Evolutionary conservation across 805 yeast species (phyloP).

Genomic region (Suhomyces prunicola): DNA sequence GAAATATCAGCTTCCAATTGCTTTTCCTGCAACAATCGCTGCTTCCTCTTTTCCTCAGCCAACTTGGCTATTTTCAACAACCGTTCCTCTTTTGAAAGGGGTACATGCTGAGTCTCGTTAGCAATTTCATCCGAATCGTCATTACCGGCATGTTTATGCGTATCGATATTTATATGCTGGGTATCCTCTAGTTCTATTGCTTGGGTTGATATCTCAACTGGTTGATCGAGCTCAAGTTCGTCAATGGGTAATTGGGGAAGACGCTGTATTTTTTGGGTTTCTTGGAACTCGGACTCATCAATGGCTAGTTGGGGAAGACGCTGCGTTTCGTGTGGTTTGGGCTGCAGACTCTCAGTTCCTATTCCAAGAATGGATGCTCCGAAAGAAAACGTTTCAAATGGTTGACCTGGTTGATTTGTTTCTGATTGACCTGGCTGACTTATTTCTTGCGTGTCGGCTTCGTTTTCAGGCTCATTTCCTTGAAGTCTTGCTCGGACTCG

Average conservation of each 20-base stretch:
- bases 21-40: conserved; percentile 15
- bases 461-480: background rate
- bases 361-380: background rate
- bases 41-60: conserved; percentile 16
- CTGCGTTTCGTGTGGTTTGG: background rate
- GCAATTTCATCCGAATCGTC: background rate
- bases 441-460: background rate
- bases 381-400: background rate
- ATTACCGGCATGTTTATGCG: background rate
- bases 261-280: conserved; percentile 11
- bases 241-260: conserved; percentile 35
- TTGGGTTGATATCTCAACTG: background rate
- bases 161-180: background rate
- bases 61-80: conserved; percentile 15
- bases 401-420: background rate
- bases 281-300: conserved; percentile 7
- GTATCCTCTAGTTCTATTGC: background rate
- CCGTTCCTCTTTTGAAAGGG: conserved; percentile 15
- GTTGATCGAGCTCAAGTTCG: conserved; percentile 11
- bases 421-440: background rate
- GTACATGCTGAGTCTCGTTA: background rate
- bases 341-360: background rate
- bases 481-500: background rate
- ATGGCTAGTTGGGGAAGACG: conserved; percentile 1
- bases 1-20: conserved; percentile 32